A percentile compares a stretch with the other conserved stretches of the same genome.
phyloP scores from a whole-genome alignment of 305 asterid species.

The Solanum hybrid region DNA sequence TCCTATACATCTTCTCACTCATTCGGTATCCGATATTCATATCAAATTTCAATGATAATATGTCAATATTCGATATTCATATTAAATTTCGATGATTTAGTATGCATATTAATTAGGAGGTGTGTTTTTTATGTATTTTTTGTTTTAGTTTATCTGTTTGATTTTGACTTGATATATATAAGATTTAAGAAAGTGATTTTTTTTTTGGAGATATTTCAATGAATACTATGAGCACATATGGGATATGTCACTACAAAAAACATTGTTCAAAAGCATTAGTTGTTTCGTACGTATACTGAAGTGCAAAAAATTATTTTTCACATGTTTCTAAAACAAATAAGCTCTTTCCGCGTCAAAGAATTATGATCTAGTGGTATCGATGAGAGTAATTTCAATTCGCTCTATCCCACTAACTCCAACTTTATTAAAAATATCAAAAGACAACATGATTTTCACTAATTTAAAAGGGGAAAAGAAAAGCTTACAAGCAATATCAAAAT shows the following conservation, averaged over 20 bases:
- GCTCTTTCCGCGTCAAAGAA: neutral
- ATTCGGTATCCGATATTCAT: neutral
- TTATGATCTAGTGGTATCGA: neutral
- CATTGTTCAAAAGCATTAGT: neutral
- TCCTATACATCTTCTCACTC: neutral
- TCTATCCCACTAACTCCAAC: no score
- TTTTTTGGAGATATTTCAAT: no score
- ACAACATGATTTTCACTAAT: no score
- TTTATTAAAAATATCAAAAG: no score
- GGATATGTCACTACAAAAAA: neutral
- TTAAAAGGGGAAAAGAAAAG: no score
- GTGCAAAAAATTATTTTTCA: neutral
- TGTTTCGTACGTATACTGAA: neutral
- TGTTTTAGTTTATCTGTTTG: fast-evolving
- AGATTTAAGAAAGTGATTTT: neutral
- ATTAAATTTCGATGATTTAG: neutral
- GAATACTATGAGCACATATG: no score
- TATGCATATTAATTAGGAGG: neutral
- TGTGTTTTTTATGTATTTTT: neutral
- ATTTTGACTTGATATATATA: neutral
- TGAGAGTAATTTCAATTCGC: neutral
- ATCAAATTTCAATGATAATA: neutral
- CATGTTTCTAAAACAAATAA: neutral
- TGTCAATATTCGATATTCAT: fast-evolving
- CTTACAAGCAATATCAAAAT: no score